Conservation (phyloP, 345 rosid species). For the Viola odorata region DNA sequence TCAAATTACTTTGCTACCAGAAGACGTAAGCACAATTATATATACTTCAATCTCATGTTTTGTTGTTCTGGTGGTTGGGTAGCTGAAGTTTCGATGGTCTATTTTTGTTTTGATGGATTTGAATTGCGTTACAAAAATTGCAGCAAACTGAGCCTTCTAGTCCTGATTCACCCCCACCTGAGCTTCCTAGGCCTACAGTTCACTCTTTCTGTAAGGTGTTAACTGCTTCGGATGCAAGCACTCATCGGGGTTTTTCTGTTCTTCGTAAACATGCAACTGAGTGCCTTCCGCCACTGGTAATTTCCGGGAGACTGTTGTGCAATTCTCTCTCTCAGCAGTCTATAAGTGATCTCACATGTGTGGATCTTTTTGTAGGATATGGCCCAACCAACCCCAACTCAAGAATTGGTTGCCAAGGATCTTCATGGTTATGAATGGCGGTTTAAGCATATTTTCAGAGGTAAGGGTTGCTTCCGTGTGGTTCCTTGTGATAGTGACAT, state of each 20-base stretch:
- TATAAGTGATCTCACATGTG: neutral
- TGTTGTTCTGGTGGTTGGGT: neutral
- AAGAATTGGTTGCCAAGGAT: slow-evolving; percentile 85
- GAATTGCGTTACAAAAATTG: neutral
- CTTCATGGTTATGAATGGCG: slow-evolving; percentile 93
- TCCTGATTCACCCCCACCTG: slow-evolving; percentile 47
- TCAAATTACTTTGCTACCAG: slow-evolving; percentile 78
- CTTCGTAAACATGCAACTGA: slow-evolving; percentile 86
- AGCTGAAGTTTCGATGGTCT: neutral
- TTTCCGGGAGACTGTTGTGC: neutral
- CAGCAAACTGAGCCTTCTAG: slow-evolving; percentile 53
- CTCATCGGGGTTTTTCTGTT: slow-evolving; percentile 96
- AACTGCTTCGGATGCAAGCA: slow-evolving; percentile 96
- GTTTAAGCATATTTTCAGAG: slow-evolving; percentile 93
- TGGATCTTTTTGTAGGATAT: slow-evolving; percentile 52
- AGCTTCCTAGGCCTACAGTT: slow-evolving; percentile 47
- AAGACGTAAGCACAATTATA: slow-evolving; percentile 50
- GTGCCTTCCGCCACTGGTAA: slow-evolving; percentile 95
- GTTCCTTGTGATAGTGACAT: neutral
- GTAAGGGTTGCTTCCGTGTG: slow-evolving; percentile 26
- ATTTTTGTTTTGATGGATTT: neutral
- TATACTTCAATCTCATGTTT: neutral
- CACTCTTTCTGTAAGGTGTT: slow-evolving; percentile 81
- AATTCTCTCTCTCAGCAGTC: neutral
- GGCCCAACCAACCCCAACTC: slow-evolving; percentile 83